A percentile compares a stretch with the other conserved stretches of the same genome.
phyloP scores from a whole-genome alignment of 192 early-diverging fungal species.

The Podila horticola region DNA sequence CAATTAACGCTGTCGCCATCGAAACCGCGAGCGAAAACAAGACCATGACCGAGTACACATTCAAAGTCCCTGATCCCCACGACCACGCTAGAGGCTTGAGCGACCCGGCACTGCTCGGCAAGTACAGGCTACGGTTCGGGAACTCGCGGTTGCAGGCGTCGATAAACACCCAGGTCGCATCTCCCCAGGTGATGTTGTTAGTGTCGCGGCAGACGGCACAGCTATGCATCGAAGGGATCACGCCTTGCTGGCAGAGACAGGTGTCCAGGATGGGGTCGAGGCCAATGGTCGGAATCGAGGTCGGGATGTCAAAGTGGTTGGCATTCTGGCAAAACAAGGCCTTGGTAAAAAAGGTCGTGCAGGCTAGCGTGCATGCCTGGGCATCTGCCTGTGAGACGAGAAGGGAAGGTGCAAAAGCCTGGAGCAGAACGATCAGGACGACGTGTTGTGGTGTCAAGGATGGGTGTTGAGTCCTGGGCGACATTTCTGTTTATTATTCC shows the following conservation, averaged over 20 bases:
- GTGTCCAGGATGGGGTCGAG: constrained; percentile 38
- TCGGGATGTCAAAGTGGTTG: constrained; percentile 41
- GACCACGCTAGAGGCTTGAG: constrained; percentile 1
- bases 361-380: constrained; percentile 17
- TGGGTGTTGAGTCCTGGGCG: too few species aligned
- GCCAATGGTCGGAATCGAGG: constrained; percentile 35
- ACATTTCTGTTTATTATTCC: too few species aligned
- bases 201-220: constrained; percentile 29
- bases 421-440: not conserved
- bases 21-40: constrained; percentile 5
- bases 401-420: not conserved
- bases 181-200: constrained; percentile 22
- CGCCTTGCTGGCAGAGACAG: constrained; percentile 41
- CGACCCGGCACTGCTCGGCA: constrained; percentile 1
- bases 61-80: constrained; percentile 8
- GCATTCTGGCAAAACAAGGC: constrained; percentile 24
- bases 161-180: constrained; percentile 31
- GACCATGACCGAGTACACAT: constrained; percentile 23
- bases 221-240: constrained; percentile 25
- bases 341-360: constrained; percentile 1
- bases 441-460: constrained; percentile 7
- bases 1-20: not conserved
- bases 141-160: constrained; percentile 27
- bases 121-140: constrained; percentile 19
- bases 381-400: not conserved